Percentiles rank a stretch among this genome's conserved stretches.
Conservation (phyloP, 192 early-diverging fungal species). For the Podila verticillata region DNA sequence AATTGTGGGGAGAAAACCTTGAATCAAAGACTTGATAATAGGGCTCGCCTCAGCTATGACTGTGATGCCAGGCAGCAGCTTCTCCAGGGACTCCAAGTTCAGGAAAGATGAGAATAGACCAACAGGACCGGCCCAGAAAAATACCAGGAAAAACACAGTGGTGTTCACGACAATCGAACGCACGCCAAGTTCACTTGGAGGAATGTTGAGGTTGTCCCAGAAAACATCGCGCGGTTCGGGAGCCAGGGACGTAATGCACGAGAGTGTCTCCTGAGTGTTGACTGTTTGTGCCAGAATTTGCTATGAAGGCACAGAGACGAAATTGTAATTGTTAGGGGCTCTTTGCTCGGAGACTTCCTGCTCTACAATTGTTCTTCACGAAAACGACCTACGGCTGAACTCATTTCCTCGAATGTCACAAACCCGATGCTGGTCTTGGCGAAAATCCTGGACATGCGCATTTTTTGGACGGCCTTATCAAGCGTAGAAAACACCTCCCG, state of each 20-base stretch:
- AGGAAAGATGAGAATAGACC: constrained; percentile 72
- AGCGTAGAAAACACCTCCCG: constrained; percentile 61
- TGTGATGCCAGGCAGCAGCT: constrained; percentile 68
- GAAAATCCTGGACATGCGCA: constrained; percentile 52
- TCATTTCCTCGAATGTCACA: constrained; percentile 81
- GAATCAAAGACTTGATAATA: constrained; percentile 67
- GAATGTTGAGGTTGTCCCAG: constrained; percentile 79
- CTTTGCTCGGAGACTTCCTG: neutral
- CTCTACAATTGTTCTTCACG: no score
- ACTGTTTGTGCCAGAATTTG: constrained; percentile 74
- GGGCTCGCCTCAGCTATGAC: constrained; percentile 59
- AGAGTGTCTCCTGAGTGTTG: constrained; percentile 70
- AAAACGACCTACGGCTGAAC: constrained; percentile 65
- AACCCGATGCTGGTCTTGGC: constrained; percentile 71
- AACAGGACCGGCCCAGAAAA: constrained; percentile 83
- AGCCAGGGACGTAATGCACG: constrained; percentile 68
- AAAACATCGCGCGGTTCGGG: constrained; percentile 82
- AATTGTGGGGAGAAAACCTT: constrained; percentile 76
- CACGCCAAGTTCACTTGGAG: constrained; percentile 60
- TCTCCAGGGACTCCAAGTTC: constrained; percentile 65
- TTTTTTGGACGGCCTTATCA: constrained; percentile 63
- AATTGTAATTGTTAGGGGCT: neutral
- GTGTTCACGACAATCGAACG: constrained; percentile 63
- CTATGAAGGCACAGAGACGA: constrained; percentile 16
- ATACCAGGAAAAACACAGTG: constrained; percentile 71